Base-by-base conservation (phyloP, 23 red algal genomes). In the Gracilaria gracilis region DNA sequence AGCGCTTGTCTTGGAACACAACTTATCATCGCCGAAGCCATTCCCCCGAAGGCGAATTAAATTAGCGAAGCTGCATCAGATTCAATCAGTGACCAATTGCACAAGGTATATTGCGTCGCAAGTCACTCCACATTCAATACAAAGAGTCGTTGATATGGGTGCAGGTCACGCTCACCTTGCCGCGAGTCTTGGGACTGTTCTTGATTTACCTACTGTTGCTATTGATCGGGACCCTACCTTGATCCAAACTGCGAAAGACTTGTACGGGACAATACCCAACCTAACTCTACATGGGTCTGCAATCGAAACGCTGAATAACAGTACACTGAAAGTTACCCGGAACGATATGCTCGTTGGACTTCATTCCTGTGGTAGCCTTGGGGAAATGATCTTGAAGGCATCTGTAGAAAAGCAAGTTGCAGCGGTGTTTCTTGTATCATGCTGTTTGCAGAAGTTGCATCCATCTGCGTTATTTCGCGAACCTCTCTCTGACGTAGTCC, bases 161-260 rank as follows among this genome's bases (percentile, higher is more conserved):
- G 88, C 75, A 13, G 88, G 88, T 28, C 88, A 91, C 61, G 75
- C 48, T 57, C 88, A 91, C 58, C 76, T 91, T 38, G 54, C 88
- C 24, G 78, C 88, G 34, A 29, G 21, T 44, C 76, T 91, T 47
- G 57, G 71, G 36, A 49, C 49, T 8, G 54, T 24, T 27, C 88
- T 91, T 49, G 83, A 49, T 16, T n/a, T 91, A 2, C 88, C 54
- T 14, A 75, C 64, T 1, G 35, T 72, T 13, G 88, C 78, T 7
- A 57, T 91, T 35, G 88, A 91, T 17, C 50, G 65, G 7, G 76
- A 91, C 65, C 34, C 23, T 24, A 28, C 7, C 15, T 57, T 91
- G 19, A 35, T 91, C 14, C 57, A 50, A 55, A 91, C 75, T 1
- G 75, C 75, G 3, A 64, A 62, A 36, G 28, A 61, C 36, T 53